These are phyloP conservation scores for Gelatoporia subvermispora DNA, from an alignment of 768 basidiomycete genomes.

Conservation along the genomic window DNA sequence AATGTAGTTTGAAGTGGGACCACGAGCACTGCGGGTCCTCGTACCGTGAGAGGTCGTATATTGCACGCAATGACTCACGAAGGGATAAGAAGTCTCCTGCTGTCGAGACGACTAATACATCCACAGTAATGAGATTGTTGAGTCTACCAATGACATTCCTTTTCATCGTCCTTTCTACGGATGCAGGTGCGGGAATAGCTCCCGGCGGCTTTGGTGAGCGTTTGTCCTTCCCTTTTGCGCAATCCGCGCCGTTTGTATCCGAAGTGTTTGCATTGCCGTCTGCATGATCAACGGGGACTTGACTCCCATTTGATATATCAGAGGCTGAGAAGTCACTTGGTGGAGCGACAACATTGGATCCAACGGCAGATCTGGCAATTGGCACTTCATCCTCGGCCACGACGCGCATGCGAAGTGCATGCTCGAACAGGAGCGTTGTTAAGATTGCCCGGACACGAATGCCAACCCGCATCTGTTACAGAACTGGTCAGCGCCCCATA, in stretches of 20 bases:
- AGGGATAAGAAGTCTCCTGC: constrained; percentile 23
- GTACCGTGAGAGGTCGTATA: constrained; percentile 30
- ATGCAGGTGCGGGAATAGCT: background rate
- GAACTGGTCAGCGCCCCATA: background rate
- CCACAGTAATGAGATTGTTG: constrained; percentile 64
- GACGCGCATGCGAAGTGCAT: constrained; percentile 59
- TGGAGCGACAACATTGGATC: constrained; percentile 11
- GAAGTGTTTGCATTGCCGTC: too few species aligned
- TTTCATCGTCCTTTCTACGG: constrained; percentile 14
- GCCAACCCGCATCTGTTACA: constrained; percentile 33
- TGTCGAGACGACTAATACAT: constrained; percentile 16
- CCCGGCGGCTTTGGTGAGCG: background rate
- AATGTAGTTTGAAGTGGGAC: constrained; percentile 36
- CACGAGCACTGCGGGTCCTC: constrained; percentile 21
- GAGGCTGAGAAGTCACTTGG: too few species aligned
- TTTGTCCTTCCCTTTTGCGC: background rate
- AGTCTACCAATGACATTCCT: constrained; percentile 66
- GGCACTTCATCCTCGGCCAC: constrained; percentile 34
- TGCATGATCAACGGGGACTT: too few species aligned
- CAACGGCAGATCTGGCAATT: constrained; percentile 6
- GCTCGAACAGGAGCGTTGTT: constrained; percentile 50
- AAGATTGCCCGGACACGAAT: constrained; percentile 48
- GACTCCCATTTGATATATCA: too few species aligned
- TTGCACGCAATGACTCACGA: constrained; percentile 30
- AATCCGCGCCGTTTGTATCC: too few species aligned